phyloP scores from a whole-genome alignment of 140 eudicot species.

The Stevia rebaudiana region DNA sequence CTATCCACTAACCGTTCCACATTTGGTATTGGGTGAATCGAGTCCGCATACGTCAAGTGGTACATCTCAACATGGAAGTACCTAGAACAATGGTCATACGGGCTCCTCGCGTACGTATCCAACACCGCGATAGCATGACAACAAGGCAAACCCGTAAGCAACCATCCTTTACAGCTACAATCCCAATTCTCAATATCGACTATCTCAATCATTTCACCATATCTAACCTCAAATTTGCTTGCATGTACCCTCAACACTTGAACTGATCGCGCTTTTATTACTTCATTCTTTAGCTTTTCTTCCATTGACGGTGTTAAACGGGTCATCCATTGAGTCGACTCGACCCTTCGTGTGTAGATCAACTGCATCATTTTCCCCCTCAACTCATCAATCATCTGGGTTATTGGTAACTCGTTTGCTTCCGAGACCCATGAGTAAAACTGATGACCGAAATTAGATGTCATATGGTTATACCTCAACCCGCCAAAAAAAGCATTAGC shows the following conservation, averaged over 20 bases:
- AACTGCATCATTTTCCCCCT: slow-evolving; percentile 43
- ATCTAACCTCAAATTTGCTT: slow-evolving; percentile 40
- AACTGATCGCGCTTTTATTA: slow-evolving; percentile 34
- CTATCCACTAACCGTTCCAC: slow-evolving; percentile 35
- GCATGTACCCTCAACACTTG: slow-evolving; percentile 30
- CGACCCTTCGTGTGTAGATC: slow-evolving; percentile 40
- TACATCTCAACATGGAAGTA: slow-evolving; percentile 38
- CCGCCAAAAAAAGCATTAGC: slow-evolving; percentile 41
- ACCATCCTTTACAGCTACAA: slow-evolving; percentile 41
- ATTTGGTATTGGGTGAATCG: slow-evolving; percentile 39
- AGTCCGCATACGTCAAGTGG: slow-evolving; percentile 37
- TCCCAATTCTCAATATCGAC: slow-evolving; percentile 47
- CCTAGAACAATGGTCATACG: slow-evolving; percentile 40
- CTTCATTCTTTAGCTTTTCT: slow-evolving; percentile 37
- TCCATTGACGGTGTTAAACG: slow-evolving; percentile 43
- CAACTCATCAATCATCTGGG: slow-evolving; percentile 41
- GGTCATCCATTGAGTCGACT: slow-evolving; percentile 40
- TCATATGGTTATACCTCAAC: slow-evolving; percentile 41
- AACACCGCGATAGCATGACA: slow-evolving; percentile 43
- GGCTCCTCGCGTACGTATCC: slow-evolving; percentile 35
- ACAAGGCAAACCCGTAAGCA: slow-evolving; percentile 40
- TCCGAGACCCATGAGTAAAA: slow-evolving; percentile 43
- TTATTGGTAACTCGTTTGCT: slow-evolving; percentile 44
- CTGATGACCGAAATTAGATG: slow-evolving; percentile 37
- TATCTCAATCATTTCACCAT: slow-evolving; percentile 26